Base-by-base conservation (phyloP, 169 alveolate genomes). In the Ophryocystis elektroscirrha region DNA sequence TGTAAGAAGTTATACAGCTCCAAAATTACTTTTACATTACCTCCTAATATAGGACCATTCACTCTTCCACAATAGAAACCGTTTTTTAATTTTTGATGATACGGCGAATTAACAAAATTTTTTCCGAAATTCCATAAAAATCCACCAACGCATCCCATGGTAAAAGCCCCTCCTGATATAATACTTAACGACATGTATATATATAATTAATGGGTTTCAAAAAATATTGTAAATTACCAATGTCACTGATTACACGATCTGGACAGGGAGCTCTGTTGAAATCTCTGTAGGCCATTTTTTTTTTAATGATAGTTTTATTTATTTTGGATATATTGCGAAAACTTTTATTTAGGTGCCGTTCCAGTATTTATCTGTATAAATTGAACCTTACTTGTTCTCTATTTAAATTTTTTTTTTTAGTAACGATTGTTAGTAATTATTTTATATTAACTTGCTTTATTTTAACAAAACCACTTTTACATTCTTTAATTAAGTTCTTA, bases 131-230 rank as follows among this genome's bases (percentile, higher is more conserved):
- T 86, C 82, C 87, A 78, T 12, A 84, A 51, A 49, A 83, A 83
- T 0, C 96, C 96, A 20, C 94, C 96, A 32, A 79, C 59, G 29
- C 87, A 78, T 0, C 96, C 96, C 87, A 85, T 83, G 35, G 93
- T 87, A 56, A 85, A 87, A 5, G 95, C 96, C 25, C 93, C 95
- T 22, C 96, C 96, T 20, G 46, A 23, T 9, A 12, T 15, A 2
- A 41, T 5, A 2, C 2, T 6, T 5, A n/a, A n/a, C n/a, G n/a
- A n/a, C n/a, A n/a, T n/a, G 5, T 12, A 9, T 1, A 1, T 18
- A n/a, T 7, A 28, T 42, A 2, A 42, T 12, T n/a, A n/a, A 32
- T 1, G 48, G 26, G 2, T 5, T 12, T 2, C 36, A 32, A 42
- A n/a, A 12, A 42, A 32, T 42, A 42, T n/a, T n/a, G n/a, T n/a